Percentiles rank a stretch among this genome's conserved stretches.
Conservation (phyloP, 2,329 filamentous ascomycete species). For the Scytalidium sp. region DNA sequence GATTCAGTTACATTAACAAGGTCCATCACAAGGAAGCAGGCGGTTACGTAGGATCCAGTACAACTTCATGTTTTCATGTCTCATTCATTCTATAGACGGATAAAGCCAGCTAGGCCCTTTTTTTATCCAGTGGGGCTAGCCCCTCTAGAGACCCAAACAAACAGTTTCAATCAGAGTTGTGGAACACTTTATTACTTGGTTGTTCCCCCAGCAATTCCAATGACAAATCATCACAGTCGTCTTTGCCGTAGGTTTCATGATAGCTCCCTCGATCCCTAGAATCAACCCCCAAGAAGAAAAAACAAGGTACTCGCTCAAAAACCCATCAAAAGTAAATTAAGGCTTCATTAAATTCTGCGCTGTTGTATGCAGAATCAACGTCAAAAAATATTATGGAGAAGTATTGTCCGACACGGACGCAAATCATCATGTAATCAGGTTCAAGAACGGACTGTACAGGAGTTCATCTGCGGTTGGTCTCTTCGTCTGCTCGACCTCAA, state of each 20-base stretch:
- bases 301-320: not conserved
- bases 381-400: conserved; percentile 11
- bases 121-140: no score
- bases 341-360: no score
- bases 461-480: conserved; percentile 90
- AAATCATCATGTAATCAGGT: conserved; percentile 56
- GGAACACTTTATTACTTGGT: not conserved
- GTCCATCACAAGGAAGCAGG: no score
- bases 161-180: not conserved
- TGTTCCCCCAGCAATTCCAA: not conserved
- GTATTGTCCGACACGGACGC: not conserved
- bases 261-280: not conserved
- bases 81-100: not conserved
- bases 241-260: not conserved
- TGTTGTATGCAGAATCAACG: conserved; percentile 10
- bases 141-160: not conserved
- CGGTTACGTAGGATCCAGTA: no score
- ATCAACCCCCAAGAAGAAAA: not conserved
- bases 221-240: not conserved
- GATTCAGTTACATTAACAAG: no score
- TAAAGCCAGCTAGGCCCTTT: not conserved
- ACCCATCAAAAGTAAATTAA: not conserved
- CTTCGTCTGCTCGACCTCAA: conserved; percentile 93
- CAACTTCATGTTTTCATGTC: not conserved
- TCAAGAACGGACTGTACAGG: conserved; percentile 78